Percentiles rank a stretch among this genome's conserved stretches.
phyloP scores from a whole-genome alignment of 2,329 filamentous ascomycete species.

The Cryphonectria parasitica region DNA sequence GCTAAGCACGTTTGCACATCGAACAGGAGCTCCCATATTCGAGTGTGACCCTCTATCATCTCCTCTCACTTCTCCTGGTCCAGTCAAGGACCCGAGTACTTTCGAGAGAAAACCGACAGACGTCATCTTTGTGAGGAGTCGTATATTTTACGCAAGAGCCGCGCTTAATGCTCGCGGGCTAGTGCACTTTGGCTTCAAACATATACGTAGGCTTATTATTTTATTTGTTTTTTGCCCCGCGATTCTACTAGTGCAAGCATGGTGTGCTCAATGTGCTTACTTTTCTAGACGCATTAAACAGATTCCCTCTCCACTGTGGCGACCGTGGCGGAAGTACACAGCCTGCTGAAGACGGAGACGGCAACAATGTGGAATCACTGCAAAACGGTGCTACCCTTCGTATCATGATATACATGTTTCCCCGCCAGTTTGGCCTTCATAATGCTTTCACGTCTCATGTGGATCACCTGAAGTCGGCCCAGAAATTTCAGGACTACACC shows the following conservation, averaged over 20 bases:
- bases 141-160: slow-evolving; percentile 84
- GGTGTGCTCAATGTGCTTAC: slow-evolving; percentile 12
- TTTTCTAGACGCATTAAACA: slow-evolving; percentile 75
- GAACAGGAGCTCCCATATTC: slow-evolving; percentile 24
- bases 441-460: slow-evolving; percentile 84
- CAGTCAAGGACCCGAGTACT: slow-evolving; percentile 17
- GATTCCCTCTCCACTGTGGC: slow-evolving; percentile 52
- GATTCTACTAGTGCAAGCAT: background rate
- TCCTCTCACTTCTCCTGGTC: background rate
- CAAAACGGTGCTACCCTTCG: slow-evolving; percentile 60
- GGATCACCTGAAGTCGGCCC: slow-evolving; percentile 67
- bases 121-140: slow-evolving; percentile 77
- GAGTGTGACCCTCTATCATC: slow-evolving; percentile 17
- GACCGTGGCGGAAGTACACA: slow-evolving; percentile 24
- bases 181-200: slow-evolving; percentile 75
- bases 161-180: slow-evolving; percentile 68
- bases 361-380: slow-evolving; percentile 40
- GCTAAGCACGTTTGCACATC: slow-evolving; percentile 28
- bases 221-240: background rate
- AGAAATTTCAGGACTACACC: slow-evolving; percentile 83
- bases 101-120: slow-evolving; percentile 50
- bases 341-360: background rate
- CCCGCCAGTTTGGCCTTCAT: slow-evolving; percentile 84
- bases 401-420: slow-evolving; percentile 92
- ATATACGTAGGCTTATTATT: slow-evolving; percentile 67